These are phyloP conservation scores for Akanthomyces muscarius DNA, from an alignment of 2,329 filamentous ascomycete species.

Conservation along the genomic window DNA sequence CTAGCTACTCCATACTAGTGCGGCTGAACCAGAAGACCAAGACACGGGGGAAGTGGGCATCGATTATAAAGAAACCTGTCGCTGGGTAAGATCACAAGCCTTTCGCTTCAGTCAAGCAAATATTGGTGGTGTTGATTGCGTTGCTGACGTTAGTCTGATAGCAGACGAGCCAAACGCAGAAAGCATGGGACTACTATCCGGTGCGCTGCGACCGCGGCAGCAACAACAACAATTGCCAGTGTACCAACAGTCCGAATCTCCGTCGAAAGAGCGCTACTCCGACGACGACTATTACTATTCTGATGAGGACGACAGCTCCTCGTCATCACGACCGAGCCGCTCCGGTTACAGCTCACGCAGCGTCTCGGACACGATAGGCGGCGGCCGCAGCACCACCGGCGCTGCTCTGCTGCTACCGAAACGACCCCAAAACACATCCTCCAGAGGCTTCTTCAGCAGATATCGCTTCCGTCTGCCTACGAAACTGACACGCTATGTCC, in stretches of 20 bases:
- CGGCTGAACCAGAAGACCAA: neutral
- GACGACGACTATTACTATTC: constrained; percentile 46
- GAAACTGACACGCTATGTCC: constrained; percentile 73
- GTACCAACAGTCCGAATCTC: constrained; percentile 43
- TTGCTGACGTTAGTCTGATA: neutral
- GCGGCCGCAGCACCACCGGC: constrained; percentile 27
- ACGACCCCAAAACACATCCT: constrained; percentile 24
- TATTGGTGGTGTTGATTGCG: neutral
- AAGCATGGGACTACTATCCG: constrained; percentile 50
- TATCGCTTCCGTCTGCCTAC: constrained; percentile 62
- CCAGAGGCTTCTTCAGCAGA: constrained; percentile 23
- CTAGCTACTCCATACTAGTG: constrained; percentile 10
- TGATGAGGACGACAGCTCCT: constrained; percentile 42
- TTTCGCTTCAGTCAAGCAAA: neutral
- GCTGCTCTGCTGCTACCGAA: constrained; percentile 40
- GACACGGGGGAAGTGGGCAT: constrained; percentile 4
- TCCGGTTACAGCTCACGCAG: constrained; percentile 53
- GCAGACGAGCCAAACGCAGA: neutral
- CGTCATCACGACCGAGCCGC: constrained; percentile 35
- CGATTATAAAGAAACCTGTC: neutral
- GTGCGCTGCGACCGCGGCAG: constrained; percentile 43
- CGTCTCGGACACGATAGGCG: constrained; percentile 42
- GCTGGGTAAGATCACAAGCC: neutral
- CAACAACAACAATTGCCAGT: constrained; percentile 42
- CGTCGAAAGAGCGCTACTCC: constrained; percentile 49